Evolutionary conservation across 306 rosid genomes (phyloP), one percentile per base, ranked within the genome.

Genomic region (Cicer chorassanicum): DNA sequence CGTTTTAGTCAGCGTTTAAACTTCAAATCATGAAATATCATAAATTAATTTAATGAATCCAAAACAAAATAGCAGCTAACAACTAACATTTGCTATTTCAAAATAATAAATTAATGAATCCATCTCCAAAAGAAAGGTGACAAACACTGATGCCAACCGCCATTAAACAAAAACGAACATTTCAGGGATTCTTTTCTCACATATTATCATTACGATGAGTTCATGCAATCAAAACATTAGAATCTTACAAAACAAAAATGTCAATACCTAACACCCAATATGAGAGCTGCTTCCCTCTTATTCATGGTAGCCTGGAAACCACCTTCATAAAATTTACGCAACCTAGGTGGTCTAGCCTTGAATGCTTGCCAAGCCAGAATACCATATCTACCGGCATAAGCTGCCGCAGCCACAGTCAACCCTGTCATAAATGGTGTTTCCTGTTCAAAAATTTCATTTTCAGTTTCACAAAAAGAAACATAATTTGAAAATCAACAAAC

Each of bases 331-430:
- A 89, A 90, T 70, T 72, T 91, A 2, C 95, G 91, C 76, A 90
- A 10, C 15, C 57, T 63, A 14, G 88, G 87, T 0, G 73, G 93
- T 5, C 78, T 73, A 18, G 84, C 86, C 84, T 85, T 89, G 82
- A 90, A 82, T 63, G 93, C 90, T 72, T 90, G 91, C 98, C 97
- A 93, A 76, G 97, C 95, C 59, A 29, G 78, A 44, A 93, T 85
- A n/a, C 95, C 72, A 76, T 81, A 89, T 65, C 79, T 86, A n/a
- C 89, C 92, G 0, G 88, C 98, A 80, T 85, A 90, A 50, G 98
- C 98, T 61, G 95, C 87, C 1, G 95, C 98, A 39, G 98, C 98
- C 42, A 90, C 90, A 39, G 88, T 89, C 42, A 87, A 0, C 69
- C 95, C 95, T 7, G 93, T 83, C 8, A 88, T 9, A 55, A 93